Conservation (phyloP, 495 filamentous ascomycete species). For the Amorphotheca resinae region DNA sequence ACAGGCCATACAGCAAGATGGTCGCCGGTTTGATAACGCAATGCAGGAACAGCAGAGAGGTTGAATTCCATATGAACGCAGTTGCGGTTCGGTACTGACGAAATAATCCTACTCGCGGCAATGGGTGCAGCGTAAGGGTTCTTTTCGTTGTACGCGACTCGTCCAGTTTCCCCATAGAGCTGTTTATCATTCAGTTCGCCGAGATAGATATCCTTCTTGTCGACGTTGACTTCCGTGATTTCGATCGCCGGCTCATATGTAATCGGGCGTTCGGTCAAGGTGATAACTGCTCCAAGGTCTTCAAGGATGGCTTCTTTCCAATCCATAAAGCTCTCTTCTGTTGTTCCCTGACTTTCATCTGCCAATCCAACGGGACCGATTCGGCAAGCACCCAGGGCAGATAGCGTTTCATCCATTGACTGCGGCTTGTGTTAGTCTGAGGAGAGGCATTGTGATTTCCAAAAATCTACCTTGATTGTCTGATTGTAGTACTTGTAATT, state of each 20-base stretch:
- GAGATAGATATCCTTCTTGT: neutral
- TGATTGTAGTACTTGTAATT: conserved; percentile 7
- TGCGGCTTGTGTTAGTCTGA: no score
- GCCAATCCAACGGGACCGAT: conserved; percentile 3
- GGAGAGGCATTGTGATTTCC: no score
- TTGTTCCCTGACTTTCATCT: conserved; percentile 11
- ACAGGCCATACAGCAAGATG: conserved; percentile 12
- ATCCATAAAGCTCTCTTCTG: conserved; percentile 16
- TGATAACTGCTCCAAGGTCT: neutral
- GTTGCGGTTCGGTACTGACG: neutral
- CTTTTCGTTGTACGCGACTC: neutral
- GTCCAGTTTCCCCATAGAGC: neutral
- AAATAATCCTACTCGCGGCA: conserved; percentile 18
- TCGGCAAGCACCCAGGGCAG: neutral
- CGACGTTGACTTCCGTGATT: neutral
- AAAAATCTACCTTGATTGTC: neutral
- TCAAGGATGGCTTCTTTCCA: conserved; percentile 19
- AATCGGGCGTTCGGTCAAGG: neutral
- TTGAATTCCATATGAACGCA: conserved; percentile 15
- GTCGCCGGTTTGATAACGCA: conserved; percentile 16
- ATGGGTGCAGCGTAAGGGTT: conserved; percentile 18
- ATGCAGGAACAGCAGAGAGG: conserved; percentile 3
- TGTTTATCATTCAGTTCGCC: neutral
- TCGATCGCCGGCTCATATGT: neutral
- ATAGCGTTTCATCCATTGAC: conserved; percentile 1